phyloP scores from a whole-genome alignment of 73 alveolate genomes.

The Paramecium biaurelia region DNA sequence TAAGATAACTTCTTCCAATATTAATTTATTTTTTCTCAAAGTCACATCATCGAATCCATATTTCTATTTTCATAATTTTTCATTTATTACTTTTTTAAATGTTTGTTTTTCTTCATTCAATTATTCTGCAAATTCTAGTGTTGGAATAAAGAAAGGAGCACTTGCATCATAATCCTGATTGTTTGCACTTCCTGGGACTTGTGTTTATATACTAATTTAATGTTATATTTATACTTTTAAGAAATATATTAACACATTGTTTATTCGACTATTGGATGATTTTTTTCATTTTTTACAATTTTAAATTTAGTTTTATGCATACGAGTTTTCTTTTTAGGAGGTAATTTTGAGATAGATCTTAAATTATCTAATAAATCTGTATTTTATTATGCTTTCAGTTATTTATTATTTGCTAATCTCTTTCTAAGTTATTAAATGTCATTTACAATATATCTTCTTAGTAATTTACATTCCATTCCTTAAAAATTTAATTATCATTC shows the following conservation, averaged over 20 bases:
- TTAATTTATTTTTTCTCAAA: constrained; percentile 54
- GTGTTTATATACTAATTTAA: background rate
- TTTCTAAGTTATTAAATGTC: background rate
- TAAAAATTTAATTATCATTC: constrained; percentile 23
- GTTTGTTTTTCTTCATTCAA: constrained; percentile 42
- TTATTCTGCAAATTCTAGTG: constrained; percentile 57
- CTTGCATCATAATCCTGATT: constrained; percentile 45
- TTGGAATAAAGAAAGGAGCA: constrained; percentile 54
- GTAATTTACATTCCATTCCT: constrained; percentile 49
- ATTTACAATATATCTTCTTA: constrained; percentile 6
- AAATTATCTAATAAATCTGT: constrained; percentile 5
- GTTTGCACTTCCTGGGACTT: background rate
- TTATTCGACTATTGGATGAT: constrained; percentile 22
- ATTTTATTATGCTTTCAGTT: constrained; percentile 41
- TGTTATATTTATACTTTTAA: background rate
- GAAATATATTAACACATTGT: constrained; percentile 36
- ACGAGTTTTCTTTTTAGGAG: constrained; percentile 61
- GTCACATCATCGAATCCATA: constrained; percentile 61
- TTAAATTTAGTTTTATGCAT: constrained; percentile 59
- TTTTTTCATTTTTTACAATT: constrained; percentile 46
- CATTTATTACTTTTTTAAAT: constrained; percentile 5
- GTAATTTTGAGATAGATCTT: constrained; percentile 20
- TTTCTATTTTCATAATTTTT: background rate
- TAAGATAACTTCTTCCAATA: constrained; percentile 53
- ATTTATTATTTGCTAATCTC: constrained; percentile 40